phyloP scores from a whole-genome alignment of 177 flowering plant genomes.

The Vitis hybrid region DNA sequence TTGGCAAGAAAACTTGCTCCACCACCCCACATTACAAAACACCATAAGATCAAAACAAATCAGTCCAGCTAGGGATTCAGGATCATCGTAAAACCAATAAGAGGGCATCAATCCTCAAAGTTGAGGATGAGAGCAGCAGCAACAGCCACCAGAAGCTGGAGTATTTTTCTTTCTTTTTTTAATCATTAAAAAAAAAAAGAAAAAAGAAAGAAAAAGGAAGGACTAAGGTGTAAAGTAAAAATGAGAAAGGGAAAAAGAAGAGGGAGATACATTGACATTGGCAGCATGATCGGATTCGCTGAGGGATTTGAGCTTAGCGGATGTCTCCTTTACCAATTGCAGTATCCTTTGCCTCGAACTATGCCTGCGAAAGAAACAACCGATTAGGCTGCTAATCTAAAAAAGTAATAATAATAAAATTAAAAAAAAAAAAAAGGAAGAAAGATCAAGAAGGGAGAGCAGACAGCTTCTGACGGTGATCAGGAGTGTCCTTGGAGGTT shows the following conservation, averaged over 20 bases:
- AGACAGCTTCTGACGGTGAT: conserved; percentile 78
- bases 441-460: conserved; percentile 7
- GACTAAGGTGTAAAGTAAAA: neutral
- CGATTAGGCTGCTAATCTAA: neutral
- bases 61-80: too few species aligned
- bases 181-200: neutral
- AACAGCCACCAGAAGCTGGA: too few species aligned
- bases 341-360: conserved; percentile 56
- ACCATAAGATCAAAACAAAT: too few species aligned
- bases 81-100: too few species aligned
- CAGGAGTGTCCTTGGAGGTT: conserved; percentile 79
- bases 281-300: conserved; percentile 46
- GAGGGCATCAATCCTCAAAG: too few species aligned
- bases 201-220: neutral
- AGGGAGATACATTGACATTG: conserved; percentile 34
- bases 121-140: too few species aligned
- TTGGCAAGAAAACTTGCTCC: too few species aligned
- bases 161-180: too few species aligned
- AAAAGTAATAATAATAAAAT: neutral
- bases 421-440: neutral
- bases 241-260: neutral
- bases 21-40: too few species aligned
- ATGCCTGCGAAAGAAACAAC: conserved; percentile 38
- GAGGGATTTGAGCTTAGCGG: conserved; percentile 62
- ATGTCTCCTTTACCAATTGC: conserved; percentile 70